Base-by-base conservation (phyloP, 2,329 filamentous ascomycete genomes). In the Furcasterigmium sp. region DNA sequence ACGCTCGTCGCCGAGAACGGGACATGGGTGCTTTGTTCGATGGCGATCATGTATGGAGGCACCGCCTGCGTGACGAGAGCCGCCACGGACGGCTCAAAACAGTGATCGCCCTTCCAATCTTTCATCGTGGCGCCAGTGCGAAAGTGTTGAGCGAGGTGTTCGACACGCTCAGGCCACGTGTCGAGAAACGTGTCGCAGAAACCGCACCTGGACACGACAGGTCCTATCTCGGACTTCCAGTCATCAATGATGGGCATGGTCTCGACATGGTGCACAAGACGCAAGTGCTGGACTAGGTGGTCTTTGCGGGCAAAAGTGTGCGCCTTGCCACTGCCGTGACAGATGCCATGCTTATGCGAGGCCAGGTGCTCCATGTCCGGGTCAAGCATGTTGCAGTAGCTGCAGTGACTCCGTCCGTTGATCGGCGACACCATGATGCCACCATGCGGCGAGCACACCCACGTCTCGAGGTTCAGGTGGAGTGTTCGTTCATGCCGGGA, bases 401-500 rank as follows among this genome's bases (percentile, higher is more conserved):
- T 52, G 21, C 56, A 58, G 15, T 54, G 52, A 0, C 40, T 50
- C 15, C 38, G 28, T 1, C 56, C 52, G 2, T 54, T 57, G 2
- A 46, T 48, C 1, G 52, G 43, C 2, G 52, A 54, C 1, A 49
- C 11, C 1, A 54, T 40, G 1, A 40, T 40, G 2, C 50, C 51
- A 5, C 56, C 56, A 7, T 49, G 44, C 0, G 56, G 56, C 2
- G 61, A 57, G 38, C 62, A 76, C 47, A 64, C 67, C 75, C 60
- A 78, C 40, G 52, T 62, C 54, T 63, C 68, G 0, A 70, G 70
- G 7, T 63, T 73, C 38, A 61, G 62, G 54, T 61, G 75, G 43
- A 64, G 63, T 43, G 67, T 65, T 37, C 65, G 67, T 45, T 78
- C 75, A 46, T 78, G 75, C 23, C 75, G 60, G 29, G 66, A 62